Evolutionary conservation across 1,284 basidiomycete genomes (phyloP).

Genomic region (Leccinum fuscescens): DNA sequence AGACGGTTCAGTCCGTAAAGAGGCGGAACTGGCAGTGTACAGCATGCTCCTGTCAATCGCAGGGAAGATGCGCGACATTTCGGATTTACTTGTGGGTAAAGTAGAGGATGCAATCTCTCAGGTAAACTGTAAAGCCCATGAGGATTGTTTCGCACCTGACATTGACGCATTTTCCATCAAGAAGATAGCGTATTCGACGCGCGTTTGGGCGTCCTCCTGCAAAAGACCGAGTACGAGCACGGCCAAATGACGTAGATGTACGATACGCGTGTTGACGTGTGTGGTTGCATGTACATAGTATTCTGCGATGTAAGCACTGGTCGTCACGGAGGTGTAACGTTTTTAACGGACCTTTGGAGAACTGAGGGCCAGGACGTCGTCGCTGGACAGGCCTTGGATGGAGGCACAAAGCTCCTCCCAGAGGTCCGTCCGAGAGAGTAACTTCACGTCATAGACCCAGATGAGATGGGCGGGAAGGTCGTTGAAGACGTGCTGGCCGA

Average conservation of each 20-base stretch:
- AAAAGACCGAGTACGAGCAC: background rate
- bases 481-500: slow-evolving; percentile 18
- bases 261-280: background rate
- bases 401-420: slow-evolving; percentile 7
- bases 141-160: too few relatives aligned
- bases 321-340: background rate
- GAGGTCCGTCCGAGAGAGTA: slow-evolving; percentile 14
- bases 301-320: background rate
- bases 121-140: too few relatives aligned
- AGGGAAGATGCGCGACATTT: too few relatives aligned
- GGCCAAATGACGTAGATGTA: background rate
- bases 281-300: background rate
- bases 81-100: too few relatives aligned
- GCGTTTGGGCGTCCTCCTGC: slow-evolving; percentile 6
- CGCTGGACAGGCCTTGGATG: slow-evolving; percentile 2
- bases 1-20: too few relatives aligned
- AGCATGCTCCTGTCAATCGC: too few relatives aligned
- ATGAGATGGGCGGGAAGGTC: slow-evolving; percentile 18
- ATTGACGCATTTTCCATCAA: background rate
- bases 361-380: slow-evolving; percentile 5
- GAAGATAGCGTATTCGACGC: slow-evolving; percentile 14
- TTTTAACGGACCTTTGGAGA: slow-evolving; percentile 11
- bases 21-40: too few relatives aligned
- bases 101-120: too few relatives aligned
- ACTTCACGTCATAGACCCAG: slow-evolving; percentile 11